Evolutionary conservation across 257 asterid species (phyloP), one percentile per base, ranked within the genome.

Genomic region (Solanum bulbocastanum): DNA sequence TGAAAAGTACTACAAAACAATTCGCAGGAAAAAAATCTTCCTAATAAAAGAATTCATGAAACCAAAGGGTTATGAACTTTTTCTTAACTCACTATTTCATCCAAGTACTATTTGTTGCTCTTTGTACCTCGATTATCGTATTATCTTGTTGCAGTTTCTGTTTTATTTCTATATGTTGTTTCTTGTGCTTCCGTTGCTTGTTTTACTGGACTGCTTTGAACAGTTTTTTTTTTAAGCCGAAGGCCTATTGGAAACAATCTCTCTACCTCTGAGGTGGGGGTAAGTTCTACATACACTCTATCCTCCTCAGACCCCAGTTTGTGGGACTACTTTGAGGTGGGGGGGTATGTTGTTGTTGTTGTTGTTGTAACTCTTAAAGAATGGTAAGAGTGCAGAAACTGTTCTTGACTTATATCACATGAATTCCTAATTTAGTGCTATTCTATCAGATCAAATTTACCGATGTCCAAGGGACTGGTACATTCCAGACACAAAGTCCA

Each of bases 401-500:
- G 85, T 66, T 69, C 27, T 4, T 40, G 2, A 0, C 16, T 18
- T 68, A 18, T 40, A 87, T 88, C 42, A 72, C 86, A 14, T 91
- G 86, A 69, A 23, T 86, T 58, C 52, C 90, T 22, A 83, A 86
- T 83, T 60, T 18, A 20, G 83, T 4, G 35, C 84, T 86, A 87
- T 86, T 37, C 46, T 86, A 12, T 81, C 92, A 91, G 72, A 89
- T 87, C 85, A 83, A 85, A 73, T 73, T 84, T 22, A 3, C 44
- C 14, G 90, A 90, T 79, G 82, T 86, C 81, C 90, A 90, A 81
- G 92, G 91, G 91, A 88, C 90, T 3, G 85, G 89, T 39, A 83
- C 56, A 27, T 92, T 90, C 93, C 97, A 90, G 89, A 90, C 94
- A 15, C 97, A 91, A 69, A 95, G 98, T 91, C 96, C 98, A 4